These are phyloP conservation scores for Lojkania enalia DNA, from an alignment of 2,329 filamentous ascomycete genomes.

Conservation along the genomic window DNA sequence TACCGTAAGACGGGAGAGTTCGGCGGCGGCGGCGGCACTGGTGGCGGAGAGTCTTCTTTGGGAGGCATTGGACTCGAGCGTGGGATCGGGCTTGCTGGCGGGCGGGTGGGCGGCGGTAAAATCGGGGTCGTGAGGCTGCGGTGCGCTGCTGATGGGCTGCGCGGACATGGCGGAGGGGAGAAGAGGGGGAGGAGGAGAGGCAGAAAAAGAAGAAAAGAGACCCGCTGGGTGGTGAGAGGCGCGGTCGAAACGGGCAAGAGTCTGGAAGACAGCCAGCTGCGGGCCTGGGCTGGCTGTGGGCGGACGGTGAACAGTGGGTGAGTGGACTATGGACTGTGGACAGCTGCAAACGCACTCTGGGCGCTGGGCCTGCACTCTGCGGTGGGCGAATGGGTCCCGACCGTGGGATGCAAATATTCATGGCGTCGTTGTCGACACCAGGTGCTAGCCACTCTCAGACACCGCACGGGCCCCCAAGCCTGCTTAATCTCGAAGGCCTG, in stretches of 20 bases:
- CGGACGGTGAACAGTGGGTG: too few species aligned
- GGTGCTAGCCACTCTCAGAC: slow-evolving; percentile 8
- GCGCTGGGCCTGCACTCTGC: background rate
- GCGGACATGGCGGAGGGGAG: slow-evolving; percentile 37
- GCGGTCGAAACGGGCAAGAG: slow-evolving; percentile 21
- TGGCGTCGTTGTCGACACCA: background rate
- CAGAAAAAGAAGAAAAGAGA: slow-evolving; percentile 14
- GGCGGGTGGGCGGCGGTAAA: slow-evolving; percentile 40
- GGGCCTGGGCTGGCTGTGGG: too few species aligned
- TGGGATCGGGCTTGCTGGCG: slow-evolving; percentile 37
- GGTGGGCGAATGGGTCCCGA: slow-evolving; percentile 10
- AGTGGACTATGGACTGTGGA: too few species aligned
- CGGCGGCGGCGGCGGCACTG: slow-evolving; percentile 53
- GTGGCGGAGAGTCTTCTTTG: slow-evolving; percentile 54
- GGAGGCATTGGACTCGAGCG: slow-evolving; percentile 46
- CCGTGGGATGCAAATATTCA: slow-evolving; percentile 16
- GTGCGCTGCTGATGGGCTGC: slow-evolving; percentile 18
- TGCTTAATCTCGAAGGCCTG: slow-evolving; percentile 2
- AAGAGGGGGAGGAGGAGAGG: slow-evolving; percentile 18
- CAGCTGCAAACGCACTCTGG: background rate
- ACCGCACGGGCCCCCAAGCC: slow-evolving; percentile 1
- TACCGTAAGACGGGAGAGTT: slow-evolving; percentile 63
- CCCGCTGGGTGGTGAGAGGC: slow-evolving; percentile 19
- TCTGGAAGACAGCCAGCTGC: slow-evolving; percentile 16
- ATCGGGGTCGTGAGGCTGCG: slow-evolving; percentile 18